These are phyloP conservation scores for Geotrichum aggregatum DNA, from an alignment of 1,139 yeast species.

Conservation along the genomic window DNA sequence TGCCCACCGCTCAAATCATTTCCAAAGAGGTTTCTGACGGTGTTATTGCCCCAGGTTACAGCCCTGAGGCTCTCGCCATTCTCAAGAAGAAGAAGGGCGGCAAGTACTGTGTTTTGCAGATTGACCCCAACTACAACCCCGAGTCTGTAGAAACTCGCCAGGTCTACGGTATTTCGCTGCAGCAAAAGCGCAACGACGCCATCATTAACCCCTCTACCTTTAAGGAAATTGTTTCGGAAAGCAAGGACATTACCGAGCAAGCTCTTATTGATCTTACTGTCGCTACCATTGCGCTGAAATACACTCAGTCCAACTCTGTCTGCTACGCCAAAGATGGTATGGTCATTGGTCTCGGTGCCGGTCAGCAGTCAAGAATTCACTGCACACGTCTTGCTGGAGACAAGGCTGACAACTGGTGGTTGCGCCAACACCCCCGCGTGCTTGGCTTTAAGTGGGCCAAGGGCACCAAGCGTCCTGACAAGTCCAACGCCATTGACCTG, in stretches of 20 bases:
- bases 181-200: slow-evolving; percentile 97
- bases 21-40: slow-evolving; percentile 97
- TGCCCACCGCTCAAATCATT: slow-evolving; percentile 94
- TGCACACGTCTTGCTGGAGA: slow-evolving; percentile 99
- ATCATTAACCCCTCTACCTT: slow-evolving; percentile 83
- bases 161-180: slow-evolving; percentile 90
- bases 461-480: slow-evolving; percentile 97
- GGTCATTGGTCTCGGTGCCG: slow-evolving; percentile 98
- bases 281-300: slow-evolving; percentile 93
- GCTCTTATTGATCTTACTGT: slow-evolving; percentile 90
- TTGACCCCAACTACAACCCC: slow-evolving; percentile 90
- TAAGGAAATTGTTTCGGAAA: slow-evolving; percentile 84
- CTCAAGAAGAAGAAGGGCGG: slow-evolving; percentile 93
- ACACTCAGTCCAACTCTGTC: slow-evolving; percentile 96
- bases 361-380: slow-evolving; percentile 98
- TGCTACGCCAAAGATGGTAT: slow-evolving; percentile 98
- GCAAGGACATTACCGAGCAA: slow-evolving; percentile 84
- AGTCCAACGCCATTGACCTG: slow-evolving; percentile 94
- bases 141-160: slow-evolving; percentile 81
- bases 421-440: slow-evolving; percentile 95
- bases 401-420: slow-evolving; percentile 99
- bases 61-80: slow-evolving; percentile 84
- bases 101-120: slow-evolving; percentile 91
- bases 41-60: slow-evolving; percentile 96
- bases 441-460: slow-evolving; percentile 93